Conservation (phyloP, 345 rosid species). For the Eucalyptus decipiens region DNA sequence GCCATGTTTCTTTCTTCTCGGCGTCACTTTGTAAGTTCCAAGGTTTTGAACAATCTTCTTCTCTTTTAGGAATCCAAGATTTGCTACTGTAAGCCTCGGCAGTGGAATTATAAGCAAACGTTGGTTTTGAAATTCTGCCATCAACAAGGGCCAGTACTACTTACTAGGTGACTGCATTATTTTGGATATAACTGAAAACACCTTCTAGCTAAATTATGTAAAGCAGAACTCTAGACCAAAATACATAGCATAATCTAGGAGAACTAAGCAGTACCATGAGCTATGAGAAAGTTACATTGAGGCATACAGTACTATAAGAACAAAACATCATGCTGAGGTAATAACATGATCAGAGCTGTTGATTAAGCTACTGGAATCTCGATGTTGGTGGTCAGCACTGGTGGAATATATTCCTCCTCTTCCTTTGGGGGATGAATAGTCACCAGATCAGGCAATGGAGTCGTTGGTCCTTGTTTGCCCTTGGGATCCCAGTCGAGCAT, state of each 20-base stretch:
- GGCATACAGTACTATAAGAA: background rate
- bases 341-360: background rate
- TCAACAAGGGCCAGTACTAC: background rate
- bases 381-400: background rate
- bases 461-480: constrained; percentile 30
- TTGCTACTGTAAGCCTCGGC: too few relatives aligned
- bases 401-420: constrained; percentile 6
- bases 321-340: background rate
- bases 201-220: background rate
- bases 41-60: background rate
- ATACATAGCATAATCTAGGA: background rate
- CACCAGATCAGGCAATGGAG: constrained; percentile 23
- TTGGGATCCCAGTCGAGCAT: constrained; percentile 43
- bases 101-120: background rate
- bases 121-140: background rate
- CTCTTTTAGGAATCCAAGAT: background rate
- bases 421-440: constrained; percentile 28
- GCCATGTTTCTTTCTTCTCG: background rate
- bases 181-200: background rate
- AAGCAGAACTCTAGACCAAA: background rate
- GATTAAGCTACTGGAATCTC: background rate
- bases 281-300: background rate
- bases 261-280: too few relatives aligned
- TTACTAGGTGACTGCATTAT: background rate
- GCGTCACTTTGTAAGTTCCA: background rate